Evolutionary conservation across 306 rosid genomes (phyloP), one percentile per base, ranked within the genome.

Genomic region (Vigna mungo): DNA sequence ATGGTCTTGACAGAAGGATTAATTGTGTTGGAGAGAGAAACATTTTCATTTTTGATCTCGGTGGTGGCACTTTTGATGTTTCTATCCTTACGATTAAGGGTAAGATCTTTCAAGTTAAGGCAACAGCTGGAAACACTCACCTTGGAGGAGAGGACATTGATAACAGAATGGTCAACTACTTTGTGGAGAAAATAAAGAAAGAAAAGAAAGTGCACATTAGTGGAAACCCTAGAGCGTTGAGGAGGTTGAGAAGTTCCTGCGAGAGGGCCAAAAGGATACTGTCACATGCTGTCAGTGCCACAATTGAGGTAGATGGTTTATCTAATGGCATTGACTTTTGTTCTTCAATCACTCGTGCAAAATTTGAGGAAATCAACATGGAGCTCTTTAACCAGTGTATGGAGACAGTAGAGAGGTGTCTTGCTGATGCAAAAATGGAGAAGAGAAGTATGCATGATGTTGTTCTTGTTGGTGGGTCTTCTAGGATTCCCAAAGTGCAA

Each of bases 401-500:
- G 13, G 14, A 53, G 59, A 53, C 27, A 3, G 59, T 53, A 53
- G 27, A 53, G 2, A 53, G 3, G 27, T 53, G 30, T 8, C 59
- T 53, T 17, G 10, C 6, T 53, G 59, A 53, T 53, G 59, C 59
- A 18, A 17, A 53, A 12, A 18, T 53, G 59, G 27, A 53, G 0
- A 53, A 53, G 58, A 17, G 58, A 11, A 52, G 59, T 8, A 23
- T 53, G 3, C 59, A 53, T 18, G 59, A 53, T 18, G 14, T 53
- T 18, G 27, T 53, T 4, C 27, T 53, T 53, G 59, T 53, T 53
- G 59, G 59, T 18, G 27, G 59, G 5, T 53, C 59, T 53, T 53
- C 59, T 18, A 53, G 59, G 59, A 53, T 53, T 53, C 59, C 27
- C 6, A 53, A 53, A 53, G 59, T 18, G 27, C 59, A 53, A 53